A percentile compares a stretch with the other conserved stretches of the same genome.
Evolutionary conservation across 371 early-diverging fungal species (phyloP).

Genomic region (Rhizomucor miehei): DNA sequence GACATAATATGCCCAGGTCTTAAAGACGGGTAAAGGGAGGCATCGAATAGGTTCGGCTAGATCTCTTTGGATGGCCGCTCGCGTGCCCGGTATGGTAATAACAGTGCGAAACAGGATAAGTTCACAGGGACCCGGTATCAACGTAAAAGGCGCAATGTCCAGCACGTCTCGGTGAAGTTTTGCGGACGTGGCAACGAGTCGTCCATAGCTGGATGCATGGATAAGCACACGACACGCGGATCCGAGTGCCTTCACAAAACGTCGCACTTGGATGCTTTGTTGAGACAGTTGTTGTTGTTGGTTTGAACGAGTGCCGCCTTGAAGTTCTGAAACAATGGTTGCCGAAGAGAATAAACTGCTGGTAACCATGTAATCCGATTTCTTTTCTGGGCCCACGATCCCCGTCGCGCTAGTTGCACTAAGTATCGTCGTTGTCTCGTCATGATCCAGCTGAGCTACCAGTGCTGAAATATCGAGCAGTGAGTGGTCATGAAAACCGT

Average conservation of each 20-base stretch:
- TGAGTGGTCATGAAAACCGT: constrained; percentile 20
- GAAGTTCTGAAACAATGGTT: too few relatives aligned
- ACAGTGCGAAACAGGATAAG: constrained; percentile 35
- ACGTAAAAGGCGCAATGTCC: constrained; percentile 36
- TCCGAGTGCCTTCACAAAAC: constrained; percentile 24
- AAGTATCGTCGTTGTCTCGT: too few relatives aligned
- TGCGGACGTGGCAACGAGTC: constrained; percentile 22
- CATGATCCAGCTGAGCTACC: too few relatives aligned
- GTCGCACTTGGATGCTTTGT: neutral
- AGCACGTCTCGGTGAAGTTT: constrained; percentile 27
- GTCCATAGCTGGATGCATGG: constrained; percentile 21
- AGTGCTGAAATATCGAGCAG: constrained; percentile 7
- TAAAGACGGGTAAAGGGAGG: constrained; percentile 31
- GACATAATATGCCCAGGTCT: constrained; percentile 17
- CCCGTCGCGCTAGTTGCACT: too few relatives aligned
- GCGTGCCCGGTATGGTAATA: constrained; percentile 27
- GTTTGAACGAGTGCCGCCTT: too few relatives aligned
- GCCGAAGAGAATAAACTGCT: too few relatives aligned
- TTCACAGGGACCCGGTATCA: constrained; percentile 28
- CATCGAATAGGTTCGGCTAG: constrained; percentile 26
- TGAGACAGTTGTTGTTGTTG: neutral
- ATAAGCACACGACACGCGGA: constrained; percentile 19
- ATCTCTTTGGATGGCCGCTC: constrained; percentile 34
- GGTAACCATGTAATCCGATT: too few relatives aligned
- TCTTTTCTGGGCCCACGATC: too few relatives aligned